phyloP scores from a whole-genome alignment of 768 basidiomycete genomes.

The Lactifluus pinguis region DNA sequence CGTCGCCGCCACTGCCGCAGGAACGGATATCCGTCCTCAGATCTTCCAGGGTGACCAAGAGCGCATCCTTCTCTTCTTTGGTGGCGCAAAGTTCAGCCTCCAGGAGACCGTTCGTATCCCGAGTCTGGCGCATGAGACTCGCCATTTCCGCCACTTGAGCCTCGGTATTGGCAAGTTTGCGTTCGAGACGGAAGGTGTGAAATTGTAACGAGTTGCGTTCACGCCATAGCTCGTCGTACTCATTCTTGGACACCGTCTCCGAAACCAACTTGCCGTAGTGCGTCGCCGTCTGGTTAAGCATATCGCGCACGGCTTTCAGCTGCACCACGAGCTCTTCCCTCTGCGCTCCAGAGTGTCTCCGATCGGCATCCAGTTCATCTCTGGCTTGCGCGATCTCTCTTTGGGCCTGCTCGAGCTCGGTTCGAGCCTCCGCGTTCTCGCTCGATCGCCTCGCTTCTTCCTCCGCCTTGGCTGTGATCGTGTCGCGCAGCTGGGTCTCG shows the following conservation, averaged over 20 bases:
- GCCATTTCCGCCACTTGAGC: slow-evolving; percentile 58
- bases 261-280: slow-evolving; percentile 33
- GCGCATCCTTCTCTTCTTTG: slow-evolving; percentile 18
- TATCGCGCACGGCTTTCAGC: slow-evolving; percentile 40
- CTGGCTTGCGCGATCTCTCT: slow-evolving; percentile 31
- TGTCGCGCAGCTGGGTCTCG: slow-evolving; percentile 38
- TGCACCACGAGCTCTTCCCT: slow-evolving; percentile 41
- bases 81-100: slow-evolving; percentile 19
- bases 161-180: slow-evolving; percentile 61
- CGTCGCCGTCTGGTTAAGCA: slow-evolving; percentile 40
- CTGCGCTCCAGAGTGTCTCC: slow-evolving; percentile 28
- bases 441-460: slow-evolving; percentile 32
- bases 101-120: slow-evolving; percentile 44
- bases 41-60: slow-evolving; percentile 7
- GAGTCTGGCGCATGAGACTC: slow-evolving; percentile 47
- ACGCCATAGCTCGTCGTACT: slow-evolving; percentile 20
- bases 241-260: slow-evolving; percentile 20
- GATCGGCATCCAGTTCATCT: slow-evolving; percentile 26
- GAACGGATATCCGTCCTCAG: not conserved
- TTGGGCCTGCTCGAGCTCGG: slow-evolving; percentile 30
- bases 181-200: slow-evolving; percentile 45
- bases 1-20: not conserved
- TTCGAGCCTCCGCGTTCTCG: slow-evolving; percentile 29
- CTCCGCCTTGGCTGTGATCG: slow-evolving; percentile 32
- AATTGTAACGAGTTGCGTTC: slow-evolving; percentile 35